A percentile compares a stretch with the other conserved stretches of the same genome.
Evolutionary conservation across 129 eudicot genomes (phyloP).

Genomic region (Gnaphalium uliginosum): DNA sequence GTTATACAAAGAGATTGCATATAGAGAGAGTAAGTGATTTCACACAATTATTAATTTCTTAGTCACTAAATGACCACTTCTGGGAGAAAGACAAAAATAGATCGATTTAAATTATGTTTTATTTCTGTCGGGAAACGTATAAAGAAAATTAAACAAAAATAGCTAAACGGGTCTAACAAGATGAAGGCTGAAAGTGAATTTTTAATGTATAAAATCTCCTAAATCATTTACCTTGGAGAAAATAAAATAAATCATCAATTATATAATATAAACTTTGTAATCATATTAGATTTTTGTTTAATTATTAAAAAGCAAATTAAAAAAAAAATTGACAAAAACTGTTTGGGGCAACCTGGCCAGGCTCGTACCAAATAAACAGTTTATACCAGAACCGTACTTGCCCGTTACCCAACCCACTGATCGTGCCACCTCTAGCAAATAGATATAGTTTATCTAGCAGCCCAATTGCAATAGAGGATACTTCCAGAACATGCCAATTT

Average conservation of each 20-base stretch:
- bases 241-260: not conserved
- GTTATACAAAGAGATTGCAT: conserved; percentile 13
- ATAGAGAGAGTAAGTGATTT: not conserved
- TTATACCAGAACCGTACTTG: not conserved
- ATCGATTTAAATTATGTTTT: too few relatives aligned
- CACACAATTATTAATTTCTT: not conserved
- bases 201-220: not conserved
- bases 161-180: too few relatives aligned
- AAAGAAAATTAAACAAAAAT: too few relatives aligned
- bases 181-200: too few relatives aligned
- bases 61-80: not conserved
- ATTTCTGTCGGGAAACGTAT: too few relatives aligned
- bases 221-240: not conserved
- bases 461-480: not conserved
- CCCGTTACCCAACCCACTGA: not conserved
- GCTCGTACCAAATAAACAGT: too few relatives aligned
- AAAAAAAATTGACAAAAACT: not conserved
- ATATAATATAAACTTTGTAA: not conserved
- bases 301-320: not conserved
- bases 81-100: conserved; percentile 7
- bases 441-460: not conserved
- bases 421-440: not conserved
- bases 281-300: not conserved
- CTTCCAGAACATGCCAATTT: not conserved
- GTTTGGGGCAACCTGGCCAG: not conserved